A percentile compares a stretch with the other conserved stretches of the same genome.
phyloP scores from a whole-genome alignment of 148 eudicot species.

The Bassia scoparia region DNA sequence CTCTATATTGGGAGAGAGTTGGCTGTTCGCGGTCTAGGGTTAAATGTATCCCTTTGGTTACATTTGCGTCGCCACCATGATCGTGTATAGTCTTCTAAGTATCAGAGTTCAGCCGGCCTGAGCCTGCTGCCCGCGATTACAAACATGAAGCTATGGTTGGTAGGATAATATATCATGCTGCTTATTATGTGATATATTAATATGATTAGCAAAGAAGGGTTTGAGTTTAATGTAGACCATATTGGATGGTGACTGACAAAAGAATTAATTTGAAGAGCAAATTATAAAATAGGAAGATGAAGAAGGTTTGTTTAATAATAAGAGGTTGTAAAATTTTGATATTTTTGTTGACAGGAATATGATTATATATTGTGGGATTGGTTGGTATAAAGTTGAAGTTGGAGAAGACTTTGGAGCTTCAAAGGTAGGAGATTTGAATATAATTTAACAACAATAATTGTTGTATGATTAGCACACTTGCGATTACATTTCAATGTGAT shows the following conservation, averaged over 20 bases:
- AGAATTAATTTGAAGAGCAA: conserved; percentile 22
- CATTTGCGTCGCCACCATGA: conserved; percentile 68
- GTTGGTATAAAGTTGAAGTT: background rate
- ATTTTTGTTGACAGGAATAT: conserved; percentile 15
- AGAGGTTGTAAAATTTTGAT: conserved; percentile 26
- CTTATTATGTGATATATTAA: background rate
- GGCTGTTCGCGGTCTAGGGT: conserved; percentile 38
- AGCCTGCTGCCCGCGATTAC: conserved; percentile 52
- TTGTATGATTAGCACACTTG: too few relatives aligned
- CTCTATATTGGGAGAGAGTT: conserved; percentile 46
- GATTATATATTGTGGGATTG: conserved; percentile 16
- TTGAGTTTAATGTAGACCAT: conserved; percentile 6
- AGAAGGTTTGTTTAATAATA: conserved; percentile 7
- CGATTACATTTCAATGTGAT: background rate
- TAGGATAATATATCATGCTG: conserved; percentile 19
- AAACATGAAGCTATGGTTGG: conserved; percentile 47
- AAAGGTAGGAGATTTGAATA: background rate
- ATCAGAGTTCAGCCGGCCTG: too few relatives aligned
- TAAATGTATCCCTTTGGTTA: conserved; percentile 48
- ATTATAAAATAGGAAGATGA: conserved; percentile 33
- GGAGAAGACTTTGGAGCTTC: conserved; percentile 19
- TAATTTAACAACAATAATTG: background rate
- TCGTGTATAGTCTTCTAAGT: conserved; percentile 38
- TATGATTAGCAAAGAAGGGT: background rate
- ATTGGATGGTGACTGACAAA: conserved; percentile 21